Base-by-base conservation (phyloP, 768 basidiomycete genomes). In the Kwoniella pini region DNA sequence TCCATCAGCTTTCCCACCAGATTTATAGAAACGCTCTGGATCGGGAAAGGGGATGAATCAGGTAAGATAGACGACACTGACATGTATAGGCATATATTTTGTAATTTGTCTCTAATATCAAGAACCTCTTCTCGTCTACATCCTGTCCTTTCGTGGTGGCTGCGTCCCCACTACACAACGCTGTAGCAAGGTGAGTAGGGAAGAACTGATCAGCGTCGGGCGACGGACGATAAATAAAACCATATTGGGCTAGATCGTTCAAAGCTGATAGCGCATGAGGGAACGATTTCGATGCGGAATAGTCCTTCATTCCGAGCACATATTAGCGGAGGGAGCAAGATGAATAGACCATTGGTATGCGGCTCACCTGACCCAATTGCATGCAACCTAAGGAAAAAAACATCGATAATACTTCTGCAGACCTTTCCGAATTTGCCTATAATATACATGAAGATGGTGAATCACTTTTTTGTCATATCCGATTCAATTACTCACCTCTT, bases 41-140 rank as follows among this genome's bases (percentile, higher is more conserved):
- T n/a, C n/a, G n/a, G n/a, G n/a, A n/a, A n/a, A n/a, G n/a, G n/a
- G n/a, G n/a, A n/a, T n/a, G n/a, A n/a, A n/a, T n/a, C n/a, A n/a
- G n/a, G n/a, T n/a, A n/a, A n/a, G n/a, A n/a, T n/a, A n/a, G n/a
- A 54, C 15, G 7, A 38, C 28, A 57, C 81, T 52, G 77, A 93
- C 93, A 88, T 33, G 96, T 99, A 79, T 99, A 99, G 4, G 96
- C 96, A 77, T 98, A 99, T 64, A 99, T 81, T 67, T 93, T 88
- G 81, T 97, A 98, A 81, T 99, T 98, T 19, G 96, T 98, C 81
- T 99, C 96, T 42, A 99, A 83, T 67, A 98, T 87, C 68, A 98
- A 88, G 81, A 96, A 98, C 13, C 94, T 91, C 77, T 95, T 57
- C 77, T 77, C 54, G 82, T 81, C 42, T 84, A 84, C 54, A 85